Evolutionary conservation across 2,329 filamentous ascomycete genomes (phyloP).

Genomic region (Fusarium proliferatum): DNA sequence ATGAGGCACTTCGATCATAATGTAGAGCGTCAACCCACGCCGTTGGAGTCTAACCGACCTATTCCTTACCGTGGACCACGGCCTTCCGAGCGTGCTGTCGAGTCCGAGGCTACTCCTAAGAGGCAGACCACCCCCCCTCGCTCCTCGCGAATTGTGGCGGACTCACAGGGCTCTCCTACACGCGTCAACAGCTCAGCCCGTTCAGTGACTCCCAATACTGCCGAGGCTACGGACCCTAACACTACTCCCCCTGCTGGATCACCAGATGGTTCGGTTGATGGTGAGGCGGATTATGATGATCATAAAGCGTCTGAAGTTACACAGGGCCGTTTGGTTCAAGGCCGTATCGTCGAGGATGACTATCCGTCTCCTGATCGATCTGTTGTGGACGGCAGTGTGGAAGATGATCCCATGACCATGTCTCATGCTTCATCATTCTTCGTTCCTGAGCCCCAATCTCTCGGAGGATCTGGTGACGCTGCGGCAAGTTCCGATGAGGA

Average conservation of each 20-base stretch:
- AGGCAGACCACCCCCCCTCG: constrained; percentile 37
- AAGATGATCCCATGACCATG: constrained; percentile 85
- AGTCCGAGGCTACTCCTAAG: constrained; percentile 35
- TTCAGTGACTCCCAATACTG: constrained; percentile 15
- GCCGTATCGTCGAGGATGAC: constrained; percentile 95
- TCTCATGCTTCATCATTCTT: constrained; percentile 86
- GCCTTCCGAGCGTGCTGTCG: constrained; percentile 31
- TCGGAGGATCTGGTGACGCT: constrained; percentile 87
- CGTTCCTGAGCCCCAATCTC: constrained; percentile 71
- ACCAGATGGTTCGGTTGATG: constrained; percentile 47
- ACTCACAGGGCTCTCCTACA: constrained; percentile 58
- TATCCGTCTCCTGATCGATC: constrained; percentile 83
- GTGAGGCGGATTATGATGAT: constrained; percentile 73
- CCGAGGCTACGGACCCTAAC: constrained; percentile 26
- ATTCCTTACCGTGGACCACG: constrained; percentile 34
- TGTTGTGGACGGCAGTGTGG: constrained; percentile 72
- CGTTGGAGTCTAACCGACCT: constrained; percentile 50
- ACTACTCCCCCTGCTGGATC: constrained; percentile 40
- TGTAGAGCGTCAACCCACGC: constrained; percentile 59
- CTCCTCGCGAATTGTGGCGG: constrained; percentile 51
- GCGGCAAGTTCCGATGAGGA: constrained; percentile 90
- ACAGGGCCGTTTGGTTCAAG: constrained; percentile 89
- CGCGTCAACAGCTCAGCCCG: constrained; percentile 44
- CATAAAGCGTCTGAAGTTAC: constrained; percentile 89
- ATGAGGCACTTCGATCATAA: constrained; percentile 72